Conservation (phyloP, 306 rosid species). For the Rosa persica region DNA sequence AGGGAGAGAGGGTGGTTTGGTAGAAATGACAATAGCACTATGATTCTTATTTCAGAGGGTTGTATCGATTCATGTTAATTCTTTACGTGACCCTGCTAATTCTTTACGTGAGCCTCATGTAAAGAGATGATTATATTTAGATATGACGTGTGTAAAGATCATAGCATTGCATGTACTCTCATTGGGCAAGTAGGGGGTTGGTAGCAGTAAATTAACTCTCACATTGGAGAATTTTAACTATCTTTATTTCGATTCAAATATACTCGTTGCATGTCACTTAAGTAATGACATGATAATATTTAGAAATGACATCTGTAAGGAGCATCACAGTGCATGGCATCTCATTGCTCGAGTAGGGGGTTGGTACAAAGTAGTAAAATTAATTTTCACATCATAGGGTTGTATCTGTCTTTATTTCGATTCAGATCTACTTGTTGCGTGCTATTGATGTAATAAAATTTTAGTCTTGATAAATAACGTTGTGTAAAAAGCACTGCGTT, state of each 20-base stretch:
- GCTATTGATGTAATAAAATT: no score
- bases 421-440: no score
- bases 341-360: neutral
- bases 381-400: no score
- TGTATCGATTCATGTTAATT: neutral
- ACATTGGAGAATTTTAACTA: neutral
- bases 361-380: no score
- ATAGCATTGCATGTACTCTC: neutral
- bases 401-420: no score
- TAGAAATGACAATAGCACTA: neutral
- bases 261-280: no score
- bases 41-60: neutral
- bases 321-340: neutral
- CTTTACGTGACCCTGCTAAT: no score
- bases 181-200: neutral
- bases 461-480: no score
- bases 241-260: no score
- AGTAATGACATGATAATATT: neutral
- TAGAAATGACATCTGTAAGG: neutral
- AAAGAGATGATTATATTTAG: neutral
- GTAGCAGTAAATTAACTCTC: no score
- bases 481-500: no score
- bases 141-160: neutral
- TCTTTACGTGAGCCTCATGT: accelerated
- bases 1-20: no score